Evolutionary conservation across 345 rosid genomes (phyloP).

Genomic region (Syzygium grande): DNA sequence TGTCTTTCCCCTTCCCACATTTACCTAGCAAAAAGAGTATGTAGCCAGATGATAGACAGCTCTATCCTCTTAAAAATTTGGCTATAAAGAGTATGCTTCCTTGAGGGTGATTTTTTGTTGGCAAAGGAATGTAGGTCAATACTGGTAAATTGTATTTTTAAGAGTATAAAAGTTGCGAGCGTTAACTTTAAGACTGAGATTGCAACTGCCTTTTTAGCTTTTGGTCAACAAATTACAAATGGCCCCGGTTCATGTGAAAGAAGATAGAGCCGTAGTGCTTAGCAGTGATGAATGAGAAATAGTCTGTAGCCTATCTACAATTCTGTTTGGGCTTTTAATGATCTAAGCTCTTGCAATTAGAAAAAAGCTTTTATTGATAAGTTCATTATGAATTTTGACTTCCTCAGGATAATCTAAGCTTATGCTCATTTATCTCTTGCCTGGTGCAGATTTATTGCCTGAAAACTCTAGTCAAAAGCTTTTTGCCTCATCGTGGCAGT

Average conservation of each 20-base stretch:
- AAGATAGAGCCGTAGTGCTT: not conserved
- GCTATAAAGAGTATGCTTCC: not conserved
- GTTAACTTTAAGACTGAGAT: not conserved
- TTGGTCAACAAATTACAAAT: not conserved
- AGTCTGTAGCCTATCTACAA: not conserved
- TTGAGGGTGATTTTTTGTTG: not conserved
- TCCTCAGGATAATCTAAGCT: not conserved
- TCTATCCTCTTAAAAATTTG: not conserved
- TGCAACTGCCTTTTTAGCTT: not conserved
- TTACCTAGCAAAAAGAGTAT: not conserved
- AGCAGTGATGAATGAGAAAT: not conserved
- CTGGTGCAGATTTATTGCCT: slow-evolving; percentile 72
- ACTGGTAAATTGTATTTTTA: not conserved
- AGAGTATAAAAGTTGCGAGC: not conserved
- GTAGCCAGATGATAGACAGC: not conserved
- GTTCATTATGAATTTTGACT: not conserved
- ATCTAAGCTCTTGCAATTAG: not conserved
- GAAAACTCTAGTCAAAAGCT: slow-evolving; percentile 73
- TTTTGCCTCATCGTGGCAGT: slow-evolving; percentile 60
- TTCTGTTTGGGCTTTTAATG: not conserved
- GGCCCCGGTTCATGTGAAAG: not conserved
- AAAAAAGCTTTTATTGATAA: not conserved
- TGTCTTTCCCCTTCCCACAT: not conserved
- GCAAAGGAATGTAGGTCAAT: not conserved
- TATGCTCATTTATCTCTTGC: not conserved